Base-by-base conservation (phyloP, 2,329 filamentous ascomycete genomes). In the Fusarium vanettenii region DNA sequence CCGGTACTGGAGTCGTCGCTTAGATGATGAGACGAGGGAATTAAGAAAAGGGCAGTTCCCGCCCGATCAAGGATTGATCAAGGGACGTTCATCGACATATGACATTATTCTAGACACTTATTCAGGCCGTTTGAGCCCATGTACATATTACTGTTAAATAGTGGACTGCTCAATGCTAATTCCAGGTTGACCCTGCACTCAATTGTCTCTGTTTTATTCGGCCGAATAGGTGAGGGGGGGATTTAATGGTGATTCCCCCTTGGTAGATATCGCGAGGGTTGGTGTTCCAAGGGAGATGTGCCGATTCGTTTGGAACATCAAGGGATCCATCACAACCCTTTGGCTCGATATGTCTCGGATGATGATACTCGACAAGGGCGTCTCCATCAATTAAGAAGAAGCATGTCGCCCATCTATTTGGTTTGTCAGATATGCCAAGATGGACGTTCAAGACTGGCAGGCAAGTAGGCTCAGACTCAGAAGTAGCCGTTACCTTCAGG, bases 1-100 rank as follows among this genome's bases (percentile, higher is more conserved):
- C 76, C 45, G 76, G 77, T 31, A 70, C 76, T 20, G 77, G 77
- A 27, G 73, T 77, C 3, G 56, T 78, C n/a, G 69, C 56, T 22
- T 77, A 67, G 25, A 1, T 5, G 10, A 4, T 14, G 4, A 2
- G n/a, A 56, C 6, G 16, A 11, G 9, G 31, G 20, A 16, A 10
- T 11, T 11, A 18, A 11, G 11, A 56, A 41, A 37, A 39, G 59
- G 60, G 41, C 29, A 29, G 16, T 29, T 57, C 27, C 20, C 60
- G 57, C 59, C 59, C 39, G n/a, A 13, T 45, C 57, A 31, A 39
- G 35, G 18, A 62, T 14, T 37, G 31, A 61, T 48, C 39, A 48
- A 61, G 59, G 57, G 35, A n/a, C 59, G 8, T 14, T 55, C 43
- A 39, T 62, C 59, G 7, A 37, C 29, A 43, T 37, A 55, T 60